These are phyloP conservation scores for Lipomyces sp. DNA, from an alignment of 805 yeast genomes.

Conservation along the genomic window DNA sequence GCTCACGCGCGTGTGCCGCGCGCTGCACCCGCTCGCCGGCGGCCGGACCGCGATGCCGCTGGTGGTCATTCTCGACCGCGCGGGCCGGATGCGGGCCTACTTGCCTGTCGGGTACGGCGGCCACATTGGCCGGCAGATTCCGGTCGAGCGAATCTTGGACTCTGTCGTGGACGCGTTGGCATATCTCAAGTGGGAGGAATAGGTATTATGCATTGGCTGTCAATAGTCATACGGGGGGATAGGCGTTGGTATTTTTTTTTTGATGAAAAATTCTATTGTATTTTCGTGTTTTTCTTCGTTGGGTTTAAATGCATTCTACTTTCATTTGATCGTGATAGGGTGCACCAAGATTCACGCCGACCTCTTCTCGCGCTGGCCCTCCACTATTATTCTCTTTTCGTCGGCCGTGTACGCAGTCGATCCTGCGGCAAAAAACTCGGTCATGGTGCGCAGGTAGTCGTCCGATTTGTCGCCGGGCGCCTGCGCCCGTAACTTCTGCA, in stretches of 20 bases:
- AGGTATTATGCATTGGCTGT: too few relatives aligned
- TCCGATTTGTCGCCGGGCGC: neutral
- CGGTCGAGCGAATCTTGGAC: slow-evolving; percentile 12
- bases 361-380: neutral
- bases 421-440: neutral
- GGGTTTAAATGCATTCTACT: neutral
- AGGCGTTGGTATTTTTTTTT: too few relatives aligned
- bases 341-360: too few relatives aligned
- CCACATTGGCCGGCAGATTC: slow-evolving; percentile 12
- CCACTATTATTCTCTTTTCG: too few relatives aligned
- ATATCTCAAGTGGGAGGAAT: slow-evolving; percentile 16
- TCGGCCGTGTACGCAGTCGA: neutral
- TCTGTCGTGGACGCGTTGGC: slow-evolving; percentile 13
- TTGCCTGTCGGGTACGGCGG: slow-evolving; percentile 26
- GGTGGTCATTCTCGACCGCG: slow-evolving; percentile 16
- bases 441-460: neutral
- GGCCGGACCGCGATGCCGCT: slow-evolving; percentile 25
- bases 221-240: too few relatives aligned
- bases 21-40: slow-evolving; percentile 28
- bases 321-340: neutral
- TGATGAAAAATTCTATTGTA: too few relatives aligned
- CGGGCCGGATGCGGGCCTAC: slow-evolving; percentile 12
- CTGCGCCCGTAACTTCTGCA: slow-evolving; percentile 1
- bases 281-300: neutral
- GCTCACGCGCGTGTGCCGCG: slow-evolving; percentile 22